Conservation (phyloP, 2,329 filamentous ascomycete species). For the Xylariaceae sp. region DNA sequence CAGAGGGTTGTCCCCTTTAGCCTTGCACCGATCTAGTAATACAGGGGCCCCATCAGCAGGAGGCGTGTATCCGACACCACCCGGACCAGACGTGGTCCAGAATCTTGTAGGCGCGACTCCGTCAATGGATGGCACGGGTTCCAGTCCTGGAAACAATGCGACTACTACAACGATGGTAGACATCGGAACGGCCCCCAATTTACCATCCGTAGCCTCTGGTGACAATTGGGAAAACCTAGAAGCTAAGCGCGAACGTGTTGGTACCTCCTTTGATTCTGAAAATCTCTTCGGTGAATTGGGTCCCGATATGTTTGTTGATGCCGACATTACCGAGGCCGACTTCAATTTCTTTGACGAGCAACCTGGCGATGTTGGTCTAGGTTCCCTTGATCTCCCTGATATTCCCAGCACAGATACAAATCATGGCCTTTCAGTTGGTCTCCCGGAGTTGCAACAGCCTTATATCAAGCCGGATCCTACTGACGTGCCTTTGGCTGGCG, state of each 20-base stretch:
- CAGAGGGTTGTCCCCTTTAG: conserved; percentile 56
- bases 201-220: conserved; percentile 36
- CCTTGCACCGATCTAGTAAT: conserved; percentile 53
- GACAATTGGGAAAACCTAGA: conserved; percentile 48
- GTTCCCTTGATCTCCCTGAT: conserved; percentile 38
- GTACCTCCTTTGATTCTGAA: conserved; percentile 51
- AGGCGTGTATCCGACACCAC: conserved; percentile 71
- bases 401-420: conserved; percentile 29
- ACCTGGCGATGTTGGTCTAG: conserved; percentile 46
- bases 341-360: conserved; percentile 81
- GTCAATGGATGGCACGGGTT: conserved; percentile 57
- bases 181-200: conserved; percentile 39
- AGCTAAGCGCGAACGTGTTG: conserved; percentile 48
- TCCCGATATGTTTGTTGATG: conserved; percentile 71
- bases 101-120: conserved; percentile 56
- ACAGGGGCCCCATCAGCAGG: conserved; percentile 45
- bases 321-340: conserved; percentile 77
- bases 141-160: conserved; percentile 56
- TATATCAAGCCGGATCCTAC: conserved; percentile 25
- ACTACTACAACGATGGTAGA: conserved; percentile 39
- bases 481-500: conserved; percentile 16
- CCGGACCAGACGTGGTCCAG: conserved; percentile 68
- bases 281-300: conserved; percentile 71
- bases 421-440: conserved; percentile 17
- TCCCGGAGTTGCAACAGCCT: conserved; percentile 20